phyloP scores from a whole-genome alignment of 768 basidiomycete species.

The Amylocystis lapponica region DNA sequence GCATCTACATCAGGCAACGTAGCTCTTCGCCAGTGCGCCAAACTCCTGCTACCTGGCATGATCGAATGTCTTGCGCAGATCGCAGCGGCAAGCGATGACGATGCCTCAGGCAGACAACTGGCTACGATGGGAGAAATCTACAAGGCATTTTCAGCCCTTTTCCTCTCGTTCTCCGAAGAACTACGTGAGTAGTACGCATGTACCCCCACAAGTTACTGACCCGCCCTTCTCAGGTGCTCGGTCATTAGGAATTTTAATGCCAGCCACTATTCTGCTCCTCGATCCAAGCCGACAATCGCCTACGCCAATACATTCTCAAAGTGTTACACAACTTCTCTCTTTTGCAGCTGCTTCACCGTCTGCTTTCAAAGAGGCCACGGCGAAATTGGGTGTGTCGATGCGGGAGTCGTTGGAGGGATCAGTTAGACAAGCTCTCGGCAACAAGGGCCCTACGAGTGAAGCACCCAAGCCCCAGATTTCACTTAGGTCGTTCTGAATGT shows the following conservation, averaged over 20 bases:
- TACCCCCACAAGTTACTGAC: background rate
- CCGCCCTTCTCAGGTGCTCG: conserved; percentile 46
- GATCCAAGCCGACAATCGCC: conserved; percentile 41
- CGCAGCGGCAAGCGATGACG: conserved; percentile 56
- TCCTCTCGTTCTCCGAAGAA: conserved; percentile 48
- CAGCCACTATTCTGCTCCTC: conserved; percentile 68
- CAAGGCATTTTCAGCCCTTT: conserved; percentile 70
- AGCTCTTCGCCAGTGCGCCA: conserved; percentile 64
- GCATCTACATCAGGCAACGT: conserved; percentile 64
- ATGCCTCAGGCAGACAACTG: conserved; percentile 47
- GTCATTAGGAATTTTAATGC: conserved; percentile 66
- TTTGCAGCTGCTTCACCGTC: conserved; percentile 67
- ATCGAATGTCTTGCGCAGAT: conserved; percentile 76
- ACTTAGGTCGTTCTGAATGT: conserved; percentile 54
- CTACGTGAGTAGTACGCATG: conserved; percentile 45
- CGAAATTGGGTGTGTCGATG: conserved; percentile 50
- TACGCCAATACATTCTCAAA: conserved; percentile 46
- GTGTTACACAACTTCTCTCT: conserved; percentile 59
- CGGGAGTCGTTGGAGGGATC: conserved; percentile 69
- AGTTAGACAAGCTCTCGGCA: conserved; percentile 66
- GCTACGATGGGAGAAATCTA: conserved; percentile 73
- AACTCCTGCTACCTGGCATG: conserved; percentile 71
- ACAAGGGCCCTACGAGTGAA: conserved; percentile 28
- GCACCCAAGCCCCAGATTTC: conserved; percentile 72
- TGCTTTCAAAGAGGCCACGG: conserved; percentile 83